Evolutionary conservation across 331 rosid species (phyloP).

Genomic region (Saraca asoca): DNA sequence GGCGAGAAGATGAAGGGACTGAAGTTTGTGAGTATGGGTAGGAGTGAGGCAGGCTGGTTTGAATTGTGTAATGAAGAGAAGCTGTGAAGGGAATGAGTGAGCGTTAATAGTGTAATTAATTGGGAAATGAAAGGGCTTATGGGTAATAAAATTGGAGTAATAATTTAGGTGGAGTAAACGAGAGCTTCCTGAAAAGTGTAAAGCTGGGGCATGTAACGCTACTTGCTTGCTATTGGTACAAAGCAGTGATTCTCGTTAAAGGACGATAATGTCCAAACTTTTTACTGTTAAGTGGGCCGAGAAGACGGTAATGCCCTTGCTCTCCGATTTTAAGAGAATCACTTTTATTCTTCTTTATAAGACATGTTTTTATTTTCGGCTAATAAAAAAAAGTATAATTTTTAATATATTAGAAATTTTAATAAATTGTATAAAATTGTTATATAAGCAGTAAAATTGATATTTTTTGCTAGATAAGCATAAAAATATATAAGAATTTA

Average conservation of each 20-base stretch:
- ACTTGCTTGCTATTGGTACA: background rate
- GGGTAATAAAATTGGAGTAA: conserved; percentile 13
- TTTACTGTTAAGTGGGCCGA: background rate
- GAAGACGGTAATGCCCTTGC: background rate
- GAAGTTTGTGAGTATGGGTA: background rate
- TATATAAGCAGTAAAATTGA: too few relatives aligned
- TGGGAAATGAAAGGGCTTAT: conserved; percentile 37
- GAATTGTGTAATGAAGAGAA: background rate
- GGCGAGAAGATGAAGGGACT: conserved; percentile 8
- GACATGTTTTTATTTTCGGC: too few relatives aligned
- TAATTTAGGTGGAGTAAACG: background rate
- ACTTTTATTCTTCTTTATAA: too few relatives aligned
- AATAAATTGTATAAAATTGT: too few relatives aligned
- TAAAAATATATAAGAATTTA: too few relatives aligned
- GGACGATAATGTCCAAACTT: background rate
- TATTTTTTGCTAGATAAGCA: too few relatives aligned
- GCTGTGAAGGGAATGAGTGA: background rate
- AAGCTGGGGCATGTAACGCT: background rate
- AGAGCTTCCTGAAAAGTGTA: background rate
- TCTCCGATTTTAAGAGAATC: background rate
- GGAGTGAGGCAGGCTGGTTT: conserved; percentile 6
- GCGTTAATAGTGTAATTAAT: conserved; percentile 42
- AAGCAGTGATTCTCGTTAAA: background rate
- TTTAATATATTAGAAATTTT: too few relatives aligned
- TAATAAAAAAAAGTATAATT: too few relatives aligned